Evolutionary conservation across 225 moss, liverwort and hornwort genomes (phyloP).

Genomic region (Polytrichum formosum): DNA sequence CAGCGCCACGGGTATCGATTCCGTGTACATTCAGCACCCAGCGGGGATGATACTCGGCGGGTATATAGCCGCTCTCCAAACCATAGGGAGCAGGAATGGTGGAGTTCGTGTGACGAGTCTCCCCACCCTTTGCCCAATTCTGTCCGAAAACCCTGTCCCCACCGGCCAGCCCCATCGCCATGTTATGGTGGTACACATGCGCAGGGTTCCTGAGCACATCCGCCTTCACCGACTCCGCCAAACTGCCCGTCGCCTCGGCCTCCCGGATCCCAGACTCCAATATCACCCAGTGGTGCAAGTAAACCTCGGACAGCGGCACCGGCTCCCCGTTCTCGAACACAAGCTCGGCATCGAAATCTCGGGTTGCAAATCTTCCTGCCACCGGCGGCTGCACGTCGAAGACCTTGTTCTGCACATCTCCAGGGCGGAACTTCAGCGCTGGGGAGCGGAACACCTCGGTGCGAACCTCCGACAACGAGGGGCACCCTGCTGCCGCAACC

Average conservation of each 20-base stretch:
- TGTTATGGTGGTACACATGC: conserved; percentile 19
- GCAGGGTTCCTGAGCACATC: conserved; percentile 14
- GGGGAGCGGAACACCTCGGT: conserved; percentile 23
- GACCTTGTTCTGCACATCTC: conserved; percentile 31
- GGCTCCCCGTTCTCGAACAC: conserved; percentile 40
- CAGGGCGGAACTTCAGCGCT: conserved; percentile 16
- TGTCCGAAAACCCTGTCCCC: background rate
- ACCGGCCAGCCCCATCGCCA: conserved; percentile 2
- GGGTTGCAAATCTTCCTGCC: conserved; percentile 25
- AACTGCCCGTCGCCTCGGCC: background rate
- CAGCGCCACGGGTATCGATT: conserved; percentile 38
- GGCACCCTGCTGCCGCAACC: too few relatives aligned
- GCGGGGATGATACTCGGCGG: background rate
- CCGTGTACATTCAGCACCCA: conserved; percentile 49
- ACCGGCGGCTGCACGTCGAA: conserved; percentile 10
- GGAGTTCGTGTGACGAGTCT: conserved; percentile 39
- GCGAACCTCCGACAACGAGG: conserved; percentile 9
- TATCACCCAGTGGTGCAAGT: conserved; percentile 52
- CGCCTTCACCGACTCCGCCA: conserved; percentile 4
- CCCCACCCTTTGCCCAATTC: conserved; percentile 38
- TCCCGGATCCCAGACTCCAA: conserved; percentile 1
- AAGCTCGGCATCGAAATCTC: conserved; percentile 42
- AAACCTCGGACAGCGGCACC: conserved; percentile 40
- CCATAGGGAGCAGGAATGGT: conserved; percentile 38
- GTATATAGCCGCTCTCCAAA: conserved; percentile 19